Base-by-base conservation (phyloP, 2,329 filamentous ascomycete genomes). In the Dothistroma septosporum region DNA sequence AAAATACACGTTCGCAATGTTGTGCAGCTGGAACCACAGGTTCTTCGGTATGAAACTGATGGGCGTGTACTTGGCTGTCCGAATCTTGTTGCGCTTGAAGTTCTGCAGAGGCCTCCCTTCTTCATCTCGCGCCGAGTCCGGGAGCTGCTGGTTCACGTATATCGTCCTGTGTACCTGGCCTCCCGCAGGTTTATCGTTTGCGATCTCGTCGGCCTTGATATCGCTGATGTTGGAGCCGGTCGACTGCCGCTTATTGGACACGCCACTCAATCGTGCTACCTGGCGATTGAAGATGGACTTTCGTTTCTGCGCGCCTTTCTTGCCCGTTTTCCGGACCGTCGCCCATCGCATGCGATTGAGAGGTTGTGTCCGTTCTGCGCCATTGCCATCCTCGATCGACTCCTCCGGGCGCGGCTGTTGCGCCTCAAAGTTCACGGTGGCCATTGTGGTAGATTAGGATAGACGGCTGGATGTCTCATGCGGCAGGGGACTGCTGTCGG, bases 1-100 rank as follows among this genome's bases (percentile, higher is more conserved):
- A 83, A 99, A 99, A 79, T 97, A 99, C 57, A 97, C 88, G 76
- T 99, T 99, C 73, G 94, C 94, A 71, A 99, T 89, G 73, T 97
- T 97, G 78, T 99, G 93, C 74, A 99, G 97, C 76, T 99, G 95
- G 66, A 96, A 91, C 86, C 88, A 99, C 72, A 99, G 74, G 77
- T 99, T 97, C 80, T 97, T 97, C 14, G 94, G 94, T 31, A 99
- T 76, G 77, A 99, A 99, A 62, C 90, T 96, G 65, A 99, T 77
- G 9, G 95, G 89, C 8, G 94, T 99, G 76, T 99, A 99, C 78
- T 97, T 99, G 61, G 94, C 91, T 2, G 94, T 99, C 69, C 95
- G 85, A 75, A 99, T 96, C 82, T 99, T 99, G 81, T 99, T 99
- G 67, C 93, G 84, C 53, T 90, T 83, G 75, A 88, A 99, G 22